Evolutionary conservation across 2,329 filamentous ascomycete genomes (phyloP), one percentile per base, ranked within the genome.

Genomic region (Aspergillus pseudonomiae): DNA sequence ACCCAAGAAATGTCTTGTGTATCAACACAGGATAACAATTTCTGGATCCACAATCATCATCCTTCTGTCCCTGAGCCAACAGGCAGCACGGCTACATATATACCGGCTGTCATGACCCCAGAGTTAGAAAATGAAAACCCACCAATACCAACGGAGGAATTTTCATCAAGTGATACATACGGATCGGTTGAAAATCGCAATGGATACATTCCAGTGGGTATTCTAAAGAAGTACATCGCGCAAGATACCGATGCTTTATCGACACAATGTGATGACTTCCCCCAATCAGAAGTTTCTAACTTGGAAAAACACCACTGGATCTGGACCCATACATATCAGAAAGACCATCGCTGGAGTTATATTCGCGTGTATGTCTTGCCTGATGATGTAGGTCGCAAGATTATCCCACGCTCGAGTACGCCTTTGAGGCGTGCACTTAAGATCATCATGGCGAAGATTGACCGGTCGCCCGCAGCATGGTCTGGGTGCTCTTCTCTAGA

Each of bases 391-490:
- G 74, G 74, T 14, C 73, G 77, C 28, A 68, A 69, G 55, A 67
- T 71, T 32, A 67, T 77, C 34, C 71, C 77, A n/a, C 75, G 77
- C 10, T 74, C 74, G 21, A 75, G 73, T 50, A 64, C 64, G 28
- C 63, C 72, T 21, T 66, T 80, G 53, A 76, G 75, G 57, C 73
- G 73, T 41, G 71, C 75, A 19, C 67, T 83, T 39, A 80, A 75
- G 67, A 50, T 68, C 5, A 65, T 83, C 41, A 78, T 82, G 72
- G 69, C 75, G 3, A 77, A 68, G 53, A 64, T 82, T 28, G 80
- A 83, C 66, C 69, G 60, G 21, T 79, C 79, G 2, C 60, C 62
- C 11, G 69, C 74, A 14, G 75, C 78, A 26, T 83, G 81, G 81
- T 59, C 73, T 21, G 78, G 78, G 14, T 58, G 65, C 5, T 68